Conservation (phyloP, 345 rosid species). For the Psidium guajava region DNA sequence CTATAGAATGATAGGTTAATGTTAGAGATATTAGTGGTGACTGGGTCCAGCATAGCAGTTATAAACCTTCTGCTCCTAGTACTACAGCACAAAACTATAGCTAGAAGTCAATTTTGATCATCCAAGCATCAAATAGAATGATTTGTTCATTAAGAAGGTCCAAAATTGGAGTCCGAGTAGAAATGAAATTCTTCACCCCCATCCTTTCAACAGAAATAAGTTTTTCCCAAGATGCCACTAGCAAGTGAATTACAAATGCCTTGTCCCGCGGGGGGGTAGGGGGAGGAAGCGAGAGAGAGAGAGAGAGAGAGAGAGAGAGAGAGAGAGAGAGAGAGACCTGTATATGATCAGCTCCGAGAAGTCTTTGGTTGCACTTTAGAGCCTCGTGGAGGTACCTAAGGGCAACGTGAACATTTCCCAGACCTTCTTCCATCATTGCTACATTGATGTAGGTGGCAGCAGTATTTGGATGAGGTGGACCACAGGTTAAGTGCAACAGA, state of each 20-base stretch:
- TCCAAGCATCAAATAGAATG: background rate
- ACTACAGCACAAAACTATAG: background rate
- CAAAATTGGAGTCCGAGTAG: background rate
- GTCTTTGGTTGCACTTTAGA: slow-evolving; percentile 90
- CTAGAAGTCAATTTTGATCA: background rate
- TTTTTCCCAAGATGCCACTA: background rate
- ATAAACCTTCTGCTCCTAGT: background rate
- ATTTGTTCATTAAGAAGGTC: background rate
- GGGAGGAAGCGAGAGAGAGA: background rate
- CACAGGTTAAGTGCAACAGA: slow-evolving; percentile 89
- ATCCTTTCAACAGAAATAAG: background rate
- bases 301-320: slow-evolving; percentile 4
- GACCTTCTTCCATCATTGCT: slow-evolving; percentile 99
- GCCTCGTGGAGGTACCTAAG: slow-evolving; percentile 96
- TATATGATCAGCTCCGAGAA: slow-evolving; percentile 94
- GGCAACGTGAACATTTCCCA: slow-evolving; percentile 94
- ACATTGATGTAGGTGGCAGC: slow-evolving; percentile 97
- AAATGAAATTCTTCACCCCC: background rate
- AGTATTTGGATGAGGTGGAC: slow-evolving; percentile 93
- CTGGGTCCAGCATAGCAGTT: background rate
- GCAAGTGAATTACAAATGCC: background rate
- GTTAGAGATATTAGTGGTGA: background rate
- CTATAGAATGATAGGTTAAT: background rate
- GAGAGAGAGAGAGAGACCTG: slow-evolving; percentile 42
- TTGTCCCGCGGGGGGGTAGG: background rate